Conservation (phyloP, 129 eudicot genomes). For the Deinandra increscens region DNA sequence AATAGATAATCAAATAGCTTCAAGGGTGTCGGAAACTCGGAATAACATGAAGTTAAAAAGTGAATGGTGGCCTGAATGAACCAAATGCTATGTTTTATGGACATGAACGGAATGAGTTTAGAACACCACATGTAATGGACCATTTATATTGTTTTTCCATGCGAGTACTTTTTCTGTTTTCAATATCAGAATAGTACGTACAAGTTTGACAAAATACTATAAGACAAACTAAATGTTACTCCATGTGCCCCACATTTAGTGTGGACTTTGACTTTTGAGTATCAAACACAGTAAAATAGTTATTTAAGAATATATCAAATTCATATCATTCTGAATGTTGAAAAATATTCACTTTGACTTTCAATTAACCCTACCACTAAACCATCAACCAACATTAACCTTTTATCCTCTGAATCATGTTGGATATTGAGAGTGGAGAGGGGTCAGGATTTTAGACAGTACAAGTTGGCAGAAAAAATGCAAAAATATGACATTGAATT, state of each 20-base stretch:
- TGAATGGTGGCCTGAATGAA: not conserved
- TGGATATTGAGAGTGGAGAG: not conserved
- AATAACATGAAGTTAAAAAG: not conserved
- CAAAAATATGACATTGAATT: not conserved
- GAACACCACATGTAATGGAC: not conserved
- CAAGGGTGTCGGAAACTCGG: not conserved
- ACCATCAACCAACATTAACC: constrained; percentile 8
- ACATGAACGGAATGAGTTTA: constrained; percentile 3
- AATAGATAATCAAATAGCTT: constrained; percentile 8
- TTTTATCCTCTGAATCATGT: not conserved
- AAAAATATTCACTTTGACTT: not conserved
- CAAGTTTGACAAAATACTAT: not conserved
- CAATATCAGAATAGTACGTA: not conserved
- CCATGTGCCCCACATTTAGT: not conserved
- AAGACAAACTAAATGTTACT: not conserved
- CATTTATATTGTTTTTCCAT: not conserved
- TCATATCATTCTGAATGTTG: constrained; percentile 3
- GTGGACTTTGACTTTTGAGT: not conserved
- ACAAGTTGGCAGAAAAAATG: constrained; percentile 1
- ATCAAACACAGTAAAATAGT: not conserved
- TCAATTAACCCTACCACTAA: not conserved
- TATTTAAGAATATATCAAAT: not conserved
- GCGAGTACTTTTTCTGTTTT: constrained; percentile 1
- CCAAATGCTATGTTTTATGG: constrained; percentile 1
- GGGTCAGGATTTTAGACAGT: not conserved